Conservation (phyloP, 208 protist genomes). For the Crithidia fasciculata region DNA sequence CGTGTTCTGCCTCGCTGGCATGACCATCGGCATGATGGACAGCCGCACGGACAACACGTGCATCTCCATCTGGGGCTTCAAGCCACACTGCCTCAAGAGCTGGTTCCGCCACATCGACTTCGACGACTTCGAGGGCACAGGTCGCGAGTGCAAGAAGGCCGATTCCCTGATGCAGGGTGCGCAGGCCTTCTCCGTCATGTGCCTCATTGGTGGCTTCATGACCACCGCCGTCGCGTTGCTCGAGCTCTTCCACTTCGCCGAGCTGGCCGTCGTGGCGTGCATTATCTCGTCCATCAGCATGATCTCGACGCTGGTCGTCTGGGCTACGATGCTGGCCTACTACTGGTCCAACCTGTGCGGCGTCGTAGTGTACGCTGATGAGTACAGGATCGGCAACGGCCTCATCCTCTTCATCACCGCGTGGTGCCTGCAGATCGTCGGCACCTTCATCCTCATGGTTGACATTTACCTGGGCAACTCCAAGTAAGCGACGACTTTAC, state of each 20-base stretch:
- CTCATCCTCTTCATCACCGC: constrained; percentile 64
- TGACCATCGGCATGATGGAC: constrained; percentile 59
- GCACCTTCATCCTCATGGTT: constrained; percentile 37
- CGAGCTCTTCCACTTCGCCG: constrained; percentile 57
- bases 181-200: constrained; percentile 72
- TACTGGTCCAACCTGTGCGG: constrained; percentile 64
- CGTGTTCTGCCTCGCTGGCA: constrained; percentile 56
- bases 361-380: constrained; percentile 35
- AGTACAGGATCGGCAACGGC: constrained; percentile 51
- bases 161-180: constrained; percentile 56
- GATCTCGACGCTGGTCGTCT: constrained; percentile 53
- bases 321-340: constrained; percentile 60
- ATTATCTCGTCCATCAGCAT: constrained; percentile 64
- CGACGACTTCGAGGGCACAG: constrained; percentile 29
- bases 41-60: constrained; percentile 26
- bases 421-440: constrained; percentile 59
- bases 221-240: constrained; percentile 42
- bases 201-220: constrained; percentile 61
- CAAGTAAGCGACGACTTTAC: constrained; percentile 42
- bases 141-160: constrained; percentile 49
- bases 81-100: constrained; percentile 52
- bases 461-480: constrained; percentile 41
- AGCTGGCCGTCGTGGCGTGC: constrained; percentile 57
- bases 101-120: constrained; percentile 59
- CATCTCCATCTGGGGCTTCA: constrained; percentile 67